Conservation (phyloP, 2,329 filamentous ascomycete genomes). For the Coleophoma cylindrospora region DNA sequence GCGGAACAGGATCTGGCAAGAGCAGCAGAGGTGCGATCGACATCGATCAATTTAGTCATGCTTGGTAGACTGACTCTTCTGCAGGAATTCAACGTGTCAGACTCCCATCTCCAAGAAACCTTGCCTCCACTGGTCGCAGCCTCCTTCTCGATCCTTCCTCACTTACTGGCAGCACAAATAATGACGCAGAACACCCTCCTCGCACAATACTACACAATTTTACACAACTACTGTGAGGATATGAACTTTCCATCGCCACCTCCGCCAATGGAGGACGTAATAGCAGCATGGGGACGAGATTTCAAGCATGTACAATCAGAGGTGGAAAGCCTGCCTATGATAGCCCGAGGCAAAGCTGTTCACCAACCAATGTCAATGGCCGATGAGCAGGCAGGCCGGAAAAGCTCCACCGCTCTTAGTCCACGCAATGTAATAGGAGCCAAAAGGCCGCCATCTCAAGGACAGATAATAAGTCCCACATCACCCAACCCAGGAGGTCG, state of each 20-base stretch:
- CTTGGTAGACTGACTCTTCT: conserved; percentile 6
- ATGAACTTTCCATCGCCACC: conserved; percentile 66
- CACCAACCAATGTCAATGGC: conserved; percentile 41
- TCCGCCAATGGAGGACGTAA: conserved; percentile 66
- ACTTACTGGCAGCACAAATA: conserved; percentile 65
- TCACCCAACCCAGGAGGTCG: conserved; percentile 17
- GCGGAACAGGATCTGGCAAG: conserved; percentile 64
- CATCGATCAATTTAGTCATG: neutral
- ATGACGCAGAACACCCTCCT: conserved; percentile 74
- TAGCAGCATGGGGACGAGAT: conserved; percentile 58
- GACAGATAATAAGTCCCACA: conserved; percentile 9
- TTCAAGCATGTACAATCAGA: conserved; percentile 62
- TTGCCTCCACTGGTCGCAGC: conserved; percentile 69
- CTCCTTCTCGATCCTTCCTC: conserved; percentile 69
- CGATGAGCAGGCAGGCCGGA: conserved; percentile 21
- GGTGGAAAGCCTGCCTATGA: conserved; percentile 57
- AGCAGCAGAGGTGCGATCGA: conserved; percentile 52
- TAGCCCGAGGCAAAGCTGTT: conserved; percentile 63
- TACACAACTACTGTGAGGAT: conserved; percentile 69
- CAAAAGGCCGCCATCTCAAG: conserved; percentile 37
- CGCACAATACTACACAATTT: conserved; percentile 70
- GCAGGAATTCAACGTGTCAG: conserved; percentile 68
- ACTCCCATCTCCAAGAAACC: conserved; percentile 66
- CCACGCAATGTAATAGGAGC: conserved; percentile 32
- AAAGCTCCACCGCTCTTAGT: conserved; percentile 22